Evolutionary conservation across 2,329 filamentous ascomycete species (phyloP), one percentile per base, ranked within the genome.

Genomic region (Talaromyces rugulosus): DNA sequence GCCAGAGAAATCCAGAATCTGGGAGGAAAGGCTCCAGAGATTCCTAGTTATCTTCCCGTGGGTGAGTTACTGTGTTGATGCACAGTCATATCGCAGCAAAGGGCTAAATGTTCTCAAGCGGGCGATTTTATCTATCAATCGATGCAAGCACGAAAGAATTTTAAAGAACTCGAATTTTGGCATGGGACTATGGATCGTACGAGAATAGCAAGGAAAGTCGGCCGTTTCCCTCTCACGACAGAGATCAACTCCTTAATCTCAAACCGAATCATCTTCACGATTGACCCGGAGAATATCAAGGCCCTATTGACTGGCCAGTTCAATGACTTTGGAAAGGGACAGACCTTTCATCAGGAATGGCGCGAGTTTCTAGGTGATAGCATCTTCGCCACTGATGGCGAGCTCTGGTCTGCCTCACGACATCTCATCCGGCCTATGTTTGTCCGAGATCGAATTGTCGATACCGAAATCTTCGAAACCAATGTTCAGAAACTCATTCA

Each of bases 361-460:
- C 79, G 83, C 60, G 83, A 85, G 8, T 68, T 70, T 54, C 56
- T 70, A 7, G 68, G 68, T 1, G 86, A 93, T 71, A 86, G 86
- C 78, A 89, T 88, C 80, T 92, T 91, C 75, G 88, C 87, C 7
- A 96, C 91, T 0, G 93, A 97, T 71, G 89, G 90, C 2, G 81
- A 87, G 33, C 76, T 84, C 54, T 97, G 93, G 93, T 90, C 94
- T 67, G 82, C 84, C 62, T 92, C 89, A 58, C 85, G 94, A n/a
- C 89, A 93, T 69, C 82, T 97, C 59, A 88, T 97, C 64, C 83
- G 92, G 3, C 93, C 93, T 0, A 92, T 96, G 77, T 96, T 97
- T 75, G 86, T 91, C 69, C 89, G 89, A 67, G 91, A 96, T 71
- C 88, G 92, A 11, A 86, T 96, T 23, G 90, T 89, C 62, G 91